phyloP scores from a whole-genome alignment of 768 basidiomycete species.

The Mycena crocata region DNA sequence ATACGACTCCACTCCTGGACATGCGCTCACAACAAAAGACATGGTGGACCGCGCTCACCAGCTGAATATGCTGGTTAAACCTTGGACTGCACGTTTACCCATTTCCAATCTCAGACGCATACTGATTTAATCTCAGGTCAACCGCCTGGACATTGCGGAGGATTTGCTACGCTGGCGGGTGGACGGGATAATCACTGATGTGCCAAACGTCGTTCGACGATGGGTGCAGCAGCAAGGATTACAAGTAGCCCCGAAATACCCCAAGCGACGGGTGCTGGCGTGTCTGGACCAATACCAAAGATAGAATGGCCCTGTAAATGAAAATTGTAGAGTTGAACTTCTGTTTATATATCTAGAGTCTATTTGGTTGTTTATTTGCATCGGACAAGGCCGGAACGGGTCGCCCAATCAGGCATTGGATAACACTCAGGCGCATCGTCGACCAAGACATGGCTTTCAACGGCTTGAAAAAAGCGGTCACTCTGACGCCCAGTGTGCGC shows the following conservation, averaged over 20 bases:
- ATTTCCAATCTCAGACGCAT: neutral
- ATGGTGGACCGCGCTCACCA: constrained; percentile 78
- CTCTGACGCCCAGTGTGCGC: constrained; percentile 84
- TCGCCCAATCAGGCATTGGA: neutral
- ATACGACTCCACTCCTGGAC: constrained; percentile 58
- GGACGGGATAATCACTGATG: constrained; percentile 86
- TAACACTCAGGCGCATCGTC: constrained; percentile 35
- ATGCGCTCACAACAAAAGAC: constrained; percentile 67
- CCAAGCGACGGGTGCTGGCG: constrained; percentile 67
- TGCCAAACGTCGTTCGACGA: constrained; percentile 69
- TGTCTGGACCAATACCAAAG: constrained; percentile 66
- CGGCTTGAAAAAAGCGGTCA: constrained; percentile 85
- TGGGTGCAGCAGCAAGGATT: constrained; percentile 66
- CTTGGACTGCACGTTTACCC: constrained; percentile 72
- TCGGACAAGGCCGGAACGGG: neutral
- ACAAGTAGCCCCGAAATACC: constrained; percentile 65
- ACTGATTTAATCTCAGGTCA: constrained; percentile 55
- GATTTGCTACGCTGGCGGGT: constrained; percentile 69
- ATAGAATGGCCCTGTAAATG: neutral
- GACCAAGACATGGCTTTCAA: constrained; percentile 74
- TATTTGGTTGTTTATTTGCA: neutral
- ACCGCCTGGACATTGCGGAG: constrained; percentile 70
- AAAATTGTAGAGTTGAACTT: neutral
- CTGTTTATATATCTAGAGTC: neutral
- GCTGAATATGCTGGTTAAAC: constrained; percentile 72